Base-by-base conservation (phyloP, 1,139 yeast genomes). In the Nakaseomyces kungkrabaensis region DNA sequence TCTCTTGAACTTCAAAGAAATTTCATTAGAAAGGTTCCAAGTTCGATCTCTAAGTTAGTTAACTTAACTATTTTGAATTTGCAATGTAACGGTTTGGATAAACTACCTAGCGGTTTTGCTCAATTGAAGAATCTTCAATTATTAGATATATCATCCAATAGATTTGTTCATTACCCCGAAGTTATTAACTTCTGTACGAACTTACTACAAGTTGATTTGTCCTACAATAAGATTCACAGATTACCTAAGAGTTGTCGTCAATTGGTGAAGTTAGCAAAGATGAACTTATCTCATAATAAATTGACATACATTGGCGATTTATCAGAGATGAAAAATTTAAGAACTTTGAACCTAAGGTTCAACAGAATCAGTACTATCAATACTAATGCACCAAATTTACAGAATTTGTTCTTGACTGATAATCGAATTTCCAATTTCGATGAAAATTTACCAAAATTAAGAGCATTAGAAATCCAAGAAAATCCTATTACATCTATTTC, bases 401-500 rank as follows among this genome's bases (percentile, higher is more conserved):
- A 88, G 62, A 84, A 82, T 17, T 72, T 87, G 29, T 82, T 82
- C 58, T 80, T 89, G 8, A 78, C 94, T 1, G 87, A 88, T 64
- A 90, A 92, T 63, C 76, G 78, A 51, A 82, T 90, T 22, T 79
- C 94, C 0, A 77, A 80, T 13, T 84, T 88, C 62, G 77, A 78
- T 52, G 85, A 82, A 59, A 70, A 74, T 48, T 75, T 85, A 62
- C 77, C 77, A 37, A 76, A 75, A 48, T 70, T 87, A 55, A 75
- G 85, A 56, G 70, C 74, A 6, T 63, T 75, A 54, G 74, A 78
- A 63, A 66, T 80, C 55, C 86, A 82, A 62, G 76, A 84, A 61
- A 89, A 88, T 62, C 96, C 97, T 9, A 78, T 89, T 46, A 87
- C 96, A 2, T 82, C 83, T 4, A 75, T 86, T 54, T 77, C 77